Percentiles rank a stretch among this genome's conserved stretches.
Conservation (phyloP, 2,329 filamentous ascomycete species). For the Fusarium coicis region DNA sequence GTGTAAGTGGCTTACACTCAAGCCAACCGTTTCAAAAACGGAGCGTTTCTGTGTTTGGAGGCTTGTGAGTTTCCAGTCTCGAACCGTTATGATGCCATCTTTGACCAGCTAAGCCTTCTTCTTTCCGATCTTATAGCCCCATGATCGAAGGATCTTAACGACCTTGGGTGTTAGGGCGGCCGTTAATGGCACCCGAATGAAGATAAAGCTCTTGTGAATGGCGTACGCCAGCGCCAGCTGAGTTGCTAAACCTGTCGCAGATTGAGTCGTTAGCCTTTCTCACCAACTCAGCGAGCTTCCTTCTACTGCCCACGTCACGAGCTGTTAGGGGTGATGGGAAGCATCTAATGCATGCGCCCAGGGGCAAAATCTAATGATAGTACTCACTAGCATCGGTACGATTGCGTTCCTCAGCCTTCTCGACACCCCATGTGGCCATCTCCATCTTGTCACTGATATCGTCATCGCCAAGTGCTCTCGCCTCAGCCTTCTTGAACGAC, state of each 20-base stretch:
- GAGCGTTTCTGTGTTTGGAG: constrained; percentile 3
- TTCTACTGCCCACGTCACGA: background rate
- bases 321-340: background rate
- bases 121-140: constrained; percentile 97
- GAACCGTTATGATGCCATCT: constrained; percentile 18
- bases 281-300: constrained; percentile 13
- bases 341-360: constrained; percentile 15
- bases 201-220: constrained; percentile 98
- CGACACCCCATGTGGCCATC: constrained; percentile 69
- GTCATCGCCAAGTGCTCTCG: constrained; percentile 55
- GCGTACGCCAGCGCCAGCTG: constrained; percentile 94
- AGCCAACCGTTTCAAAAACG: constrained; percentile 13
- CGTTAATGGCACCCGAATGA: constrained; percentile 91
- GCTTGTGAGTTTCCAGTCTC: constrained; percentile 22
- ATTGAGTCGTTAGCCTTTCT: constrained; percentile 39
- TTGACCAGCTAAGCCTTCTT: constrained; percentile 48
- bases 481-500: constrained; percentile 59
- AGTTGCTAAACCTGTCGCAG: constrained; percentile 70
- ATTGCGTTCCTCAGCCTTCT: constrained; percentile 70
- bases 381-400: constrained; percentile 79
- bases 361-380: constrained; percentile 1
- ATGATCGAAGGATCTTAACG: constrained; percentile 85
- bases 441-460: constrained; percentile 59
- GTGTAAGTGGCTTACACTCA: constrained; percentile 5
- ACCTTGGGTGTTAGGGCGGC: constrained; percentile 92